phyloP scores from a whole-genome alignment of 2,329 filamentous ascomycete genomes.

The Dactylonectria estremocensis region DNA sequence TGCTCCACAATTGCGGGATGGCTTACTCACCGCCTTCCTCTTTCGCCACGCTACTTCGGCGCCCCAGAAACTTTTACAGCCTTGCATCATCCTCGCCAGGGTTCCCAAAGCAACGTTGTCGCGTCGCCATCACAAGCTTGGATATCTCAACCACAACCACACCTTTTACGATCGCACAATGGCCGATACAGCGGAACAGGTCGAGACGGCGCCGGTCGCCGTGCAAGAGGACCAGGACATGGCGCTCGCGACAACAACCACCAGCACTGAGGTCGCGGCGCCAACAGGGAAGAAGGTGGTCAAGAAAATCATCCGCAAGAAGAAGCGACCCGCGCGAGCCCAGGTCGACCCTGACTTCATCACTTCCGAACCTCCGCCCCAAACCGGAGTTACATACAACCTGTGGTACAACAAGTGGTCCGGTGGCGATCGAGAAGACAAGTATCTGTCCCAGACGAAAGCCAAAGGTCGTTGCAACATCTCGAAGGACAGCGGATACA shows the following conservation, averaged over 20 bases:
- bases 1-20: slow-evolving; percentile 39
- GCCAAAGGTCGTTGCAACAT: slow-evolving; percentile 92
- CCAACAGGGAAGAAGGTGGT: slow-evolving; percentile 72
- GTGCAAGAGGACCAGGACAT: slow-evolving; percentile 50
- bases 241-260: slow-evolving; percentile 56
- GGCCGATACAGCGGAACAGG: slow-evolving; percentile 52
- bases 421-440: slow-evolving; percentile 94
- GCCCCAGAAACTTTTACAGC: slow-evolving; percentile 46
- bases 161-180: slow-evolving; percentile 40
- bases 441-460: slow-evolving; percentile 85
- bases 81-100: slow-evolving; percentile 45
- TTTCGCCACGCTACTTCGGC: slow-evolving; percentile 28
- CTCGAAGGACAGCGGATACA: slow-evolving; percentile 83
- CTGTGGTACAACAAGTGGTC: slow-evolving; percentile 99
- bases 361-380: slow-evolving; percentile 87
- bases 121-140: slow-evolving; percentile 41
- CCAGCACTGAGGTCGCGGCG: slow-evolving; percentile 61
- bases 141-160: slow-evolving; percentile 22
- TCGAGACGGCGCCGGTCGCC: slow-evolving; percentile 44
- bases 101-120: slow-evolving; percentile 39
- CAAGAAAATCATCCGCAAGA: slow-evolving; percentile 94
- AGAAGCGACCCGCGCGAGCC: slow-evolving; percentile 88
- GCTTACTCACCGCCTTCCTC: slow-evolving; percentile 49
- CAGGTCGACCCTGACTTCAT: slow-evolving; percentile 91
- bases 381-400: slow-evolving; percentile 96